A percentile compares a stretch with the other conserved stretches of the same genome.
Conservation (phyloP, 1,139 yeast genomes). For the Fermentozyma sake region DNA sequence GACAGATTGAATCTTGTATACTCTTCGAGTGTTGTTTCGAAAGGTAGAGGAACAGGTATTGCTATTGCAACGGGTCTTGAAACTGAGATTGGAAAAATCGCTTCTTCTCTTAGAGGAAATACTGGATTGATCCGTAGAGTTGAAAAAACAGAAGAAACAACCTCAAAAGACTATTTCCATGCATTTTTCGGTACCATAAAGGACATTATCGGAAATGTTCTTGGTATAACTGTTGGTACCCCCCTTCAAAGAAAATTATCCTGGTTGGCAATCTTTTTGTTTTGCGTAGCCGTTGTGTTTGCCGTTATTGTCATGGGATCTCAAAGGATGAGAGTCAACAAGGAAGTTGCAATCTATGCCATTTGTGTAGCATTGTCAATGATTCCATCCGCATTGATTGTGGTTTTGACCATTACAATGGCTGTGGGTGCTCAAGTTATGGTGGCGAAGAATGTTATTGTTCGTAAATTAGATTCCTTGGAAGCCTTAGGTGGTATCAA, state of each 20-base stretch:
- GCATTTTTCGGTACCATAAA: slow-evolving; percentile 12
- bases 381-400: slow-evolving; percentile 81
- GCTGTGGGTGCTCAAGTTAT: slow-evolving; percentile 81
- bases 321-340: slow-evolving; percentile 60
- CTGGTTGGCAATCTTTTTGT: slow-evolving; percentile 64
- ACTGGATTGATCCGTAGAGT: slow-evolving; percentile 23
- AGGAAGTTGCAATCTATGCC: slow-evolving; percentile 77
- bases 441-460: slow-evolving; percentile 69
- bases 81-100: slow-evolving; percentile 78
- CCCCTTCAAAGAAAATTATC: slow-evolving; percentile 68
- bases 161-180: slow-evolving; percentile 11
- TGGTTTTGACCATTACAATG: slow-evolving; percentile 80
- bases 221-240: slow-evolving; percentile 76
- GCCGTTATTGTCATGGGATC: slow-evolving; percentile 82
- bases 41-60: slow-evolving; percentile 74
- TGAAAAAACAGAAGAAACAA: slow-evolving; percentile 12
- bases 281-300: slow-evolving; percentile 67
- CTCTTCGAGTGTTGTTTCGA: slow-evolving; percentile 66
- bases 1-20: slow-evolving; percentile 73
- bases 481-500: slow-evolving; percentile 79
- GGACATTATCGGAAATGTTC: slow-evolving; percentile 54
- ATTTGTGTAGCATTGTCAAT: slow-evolving; percentile 78
- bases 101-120: slow-evolving; percentile 54
- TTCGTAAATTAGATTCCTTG: slow-evolving; percentile 70
- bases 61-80: slow-evolving; percentile 62